These are phyloP conservation scores for Backusella liffmaniae DNA, from an alignment of 192 early-diverging fungal species.

Conservation along the genomic window DNA sequence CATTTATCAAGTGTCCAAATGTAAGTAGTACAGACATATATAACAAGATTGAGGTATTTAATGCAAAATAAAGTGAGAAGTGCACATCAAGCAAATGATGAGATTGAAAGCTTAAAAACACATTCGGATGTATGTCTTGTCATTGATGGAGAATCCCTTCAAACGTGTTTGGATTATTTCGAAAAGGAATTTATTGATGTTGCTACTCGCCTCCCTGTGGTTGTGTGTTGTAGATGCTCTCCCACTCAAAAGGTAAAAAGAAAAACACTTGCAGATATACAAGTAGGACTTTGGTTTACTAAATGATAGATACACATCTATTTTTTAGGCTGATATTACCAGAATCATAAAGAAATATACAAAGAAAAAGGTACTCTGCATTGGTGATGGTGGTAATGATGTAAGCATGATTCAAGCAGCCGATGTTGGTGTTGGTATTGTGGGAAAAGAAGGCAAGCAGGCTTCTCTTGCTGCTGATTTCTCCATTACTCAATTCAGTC, in stretches of 20 bases:
- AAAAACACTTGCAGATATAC: background rate
- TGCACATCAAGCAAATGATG: conserved; percentile 57
- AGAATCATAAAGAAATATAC: conserved; percentile 73
- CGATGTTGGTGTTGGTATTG: conserved; percentile 94
- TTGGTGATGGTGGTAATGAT: conserved; percentile 98
- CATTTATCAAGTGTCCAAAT: conserved; percentile 77
- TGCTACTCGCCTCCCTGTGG: conserved; percentile 74
- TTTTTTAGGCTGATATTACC: conserved; percentile 73
- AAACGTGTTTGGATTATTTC: conserved; percentile 71
- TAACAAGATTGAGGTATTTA: background rate
- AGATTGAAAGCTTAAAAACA: conserved; percentile 69
- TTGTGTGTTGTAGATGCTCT: conserved; percentile 93
- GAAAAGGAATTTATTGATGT: conserved; percentile 77
- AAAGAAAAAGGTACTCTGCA: conserved; percentile 76
- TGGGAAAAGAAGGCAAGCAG: conserved; percentile 95
- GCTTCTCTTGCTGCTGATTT: conserved; percentile 94
- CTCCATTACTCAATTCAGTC: conserved; percentile 85
- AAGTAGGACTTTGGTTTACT: background rate
- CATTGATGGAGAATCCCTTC: conserved; percentile 91
- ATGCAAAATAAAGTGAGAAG: conserved; percentile 39
- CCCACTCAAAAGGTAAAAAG: conserved; percentile 86
- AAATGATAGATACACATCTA: background rate
- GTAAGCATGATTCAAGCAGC: conserved; percentile 97
- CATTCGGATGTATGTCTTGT: conserved; percentile 79
- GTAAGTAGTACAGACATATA: conserved; percentile 35